phyloP scores from a whole-genome alignment of 352 stramenopile species.

The Globisporangium spinosum region DNA sequence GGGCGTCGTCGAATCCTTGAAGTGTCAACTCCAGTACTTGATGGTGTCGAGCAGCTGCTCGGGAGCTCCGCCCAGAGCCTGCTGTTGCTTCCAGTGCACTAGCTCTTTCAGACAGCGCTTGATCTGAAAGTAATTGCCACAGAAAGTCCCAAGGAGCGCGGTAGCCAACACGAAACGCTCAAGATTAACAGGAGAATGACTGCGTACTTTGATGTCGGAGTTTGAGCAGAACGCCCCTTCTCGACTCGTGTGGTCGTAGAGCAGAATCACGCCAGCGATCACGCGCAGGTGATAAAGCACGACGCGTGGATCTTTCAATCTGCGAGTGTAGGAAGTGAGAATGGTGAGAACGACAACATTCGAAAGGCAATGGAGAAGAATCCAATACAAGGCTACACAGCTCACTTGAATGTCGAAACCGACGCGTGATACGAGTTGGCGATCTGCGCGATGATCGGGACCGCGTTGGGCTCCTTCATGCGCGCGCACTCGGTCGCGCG shows the following conservation, averaged over 20 bases:
- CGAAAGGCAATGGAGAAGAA: background rate
- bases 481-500: slow-evolving; percentile 37
- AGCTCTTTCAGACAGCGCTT: slow-evolving; percentile 59
- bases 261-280: slow-evolving; percentile 53
- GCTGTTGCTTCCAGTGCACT: slow-evolving; percentile 29
- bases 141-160: background rate
- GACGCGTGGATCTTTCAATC: slow-evolving; percentile 33
- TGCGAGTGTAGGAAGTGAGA: slow-evolving; percentile 5
- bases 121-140: slow-evolving; percentile 31
- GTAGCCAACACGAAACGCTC: background rate
- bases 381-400: background rate
- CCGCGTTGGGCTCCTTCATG: slow-evolving; percentile 31
- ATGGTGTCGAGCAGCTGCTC: slow-evolving; percentile 43
- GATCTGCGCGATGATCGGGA: slow-evolving; percentile 35
- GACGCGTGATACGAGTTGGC: slow-evolving; percentile 45
- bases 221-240: slow-evolving; percentile 50
- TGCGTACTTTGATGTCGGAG: slow-evolving; percentile 49
- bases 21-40: slow-evolving; percentile 53
- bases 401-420: slow-evolving; percentile 22
- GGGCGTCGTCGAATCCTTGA: slow-evolving; percentile 44
- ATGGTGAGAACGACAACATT: background rate
- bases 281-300: slow-evolving; percentile 47
- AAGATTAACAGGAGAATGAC: background rate
- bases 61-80: slow-evolving; percentile 22
- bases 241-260: slow-evolving; percentile 50